Conservation (phyloP, 352 stramenopile species). For the Salisapilia sapeloensis region DNA sequence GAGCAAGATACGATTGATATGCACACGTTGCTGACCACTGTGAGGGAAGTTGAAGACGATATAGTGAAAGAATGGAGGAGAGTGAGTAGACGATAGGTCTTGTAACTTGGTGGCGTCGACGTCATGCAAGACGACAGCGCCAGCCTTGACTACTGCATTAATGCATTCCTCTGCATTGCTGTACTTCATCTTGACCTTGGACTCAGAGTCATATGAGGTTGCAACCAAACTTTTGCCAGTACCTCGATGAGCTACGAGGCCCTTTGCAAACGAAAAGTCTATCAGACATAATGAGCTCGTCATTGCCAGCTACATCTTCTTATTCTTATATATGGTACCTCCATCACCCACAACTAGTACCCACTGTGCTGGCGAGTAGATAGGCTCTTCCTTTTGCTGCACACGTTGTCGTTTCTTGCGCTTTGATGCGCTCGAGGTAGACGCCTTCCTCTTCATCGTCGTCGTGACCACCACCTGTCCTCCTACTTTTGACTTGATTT, state of each 20-base stretch:
- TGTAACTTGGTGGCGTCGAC: slow-evolving; percentile 74
- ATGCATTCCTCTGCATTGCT: slow-evolving; percentile 60
- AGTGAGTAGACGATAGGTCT: slow-evolving; percentile 12
- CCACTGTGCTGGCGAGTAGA: no score
- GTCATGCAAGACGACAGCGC: slow-evolving; percentile 42
- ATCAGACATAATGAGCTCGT: no score
- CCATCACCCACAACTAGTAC: no score
- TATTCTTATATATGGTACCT: no score
- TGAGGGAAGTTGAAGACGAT: slow-evolving; percentile 86
- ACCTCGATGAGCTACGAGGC: slow-evolving; percentile 41
- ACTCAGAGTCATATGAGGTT: slow-evolving; percentile 65
- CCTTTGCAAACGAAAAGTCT: slow-evolving; percentile 75
- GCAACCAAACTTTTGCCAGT: slow-evolving; percentile 35
- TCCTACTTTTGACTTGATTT: no score
- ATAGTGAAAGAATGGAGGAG: slow-evolving; percentile 53
- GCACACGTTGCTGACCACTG: slow-evolving; percentile 73
- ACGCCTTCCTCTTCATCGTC: no score
- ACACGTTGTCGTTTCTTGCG: no score
- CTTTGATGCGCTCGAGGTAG: no score
- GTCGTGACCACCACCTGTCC: no score
- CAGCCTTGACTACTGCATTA: slow-evolving; percentile 13
- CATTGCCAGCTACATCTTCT: no score
- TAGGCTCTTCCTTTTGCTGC: no score
- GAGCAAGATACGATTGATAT: slow-evolving; percentile 70
- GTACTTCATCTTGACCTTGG: slow-evolving; percentile 54